Percentiles rank a stretch among this genome's conserved stretches.
phyloP scores from a whole-genome alignment of 306 rosid genomes.

The Ceratonia siliqua region DNA sequence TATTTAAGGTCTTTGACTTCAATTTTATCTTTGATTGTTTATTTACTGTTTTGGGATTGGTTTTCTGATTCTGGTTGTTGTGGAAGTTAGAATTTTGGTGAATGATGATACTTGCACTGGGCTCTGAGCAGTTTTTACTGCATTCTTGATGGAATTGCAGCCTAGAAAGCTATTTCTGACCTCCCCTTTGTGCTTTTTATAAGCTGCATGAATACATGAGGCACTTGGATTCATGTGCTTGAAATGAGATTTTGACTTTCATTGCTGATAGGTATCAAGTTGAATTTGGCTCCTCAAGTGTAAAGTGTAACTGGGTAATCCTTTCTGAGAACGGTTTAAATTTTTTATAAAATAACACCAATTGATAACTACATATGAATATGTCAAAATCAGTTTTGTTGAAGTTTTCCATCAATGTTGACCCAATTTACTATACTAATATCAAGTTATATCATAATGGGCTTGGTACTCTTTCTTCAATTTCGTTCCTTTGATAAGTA shows the following conservation, averaged over 20 bases:
- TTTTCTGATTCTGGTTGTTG: background rate
- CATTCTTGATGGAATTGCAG: slow-evolving; percentile 40
- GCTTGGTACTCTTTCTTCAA: background rate
- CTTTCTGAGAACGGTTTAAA: too few species aligned
- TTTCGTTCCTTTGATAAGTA: background rate
- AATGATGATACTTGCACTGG: slow-evolving; percentile 47
- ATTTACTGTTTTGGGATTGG: background rate
- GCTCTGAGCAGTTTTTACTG: slow-evolving; percentile 42
- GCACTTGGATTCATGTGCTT: background rate
- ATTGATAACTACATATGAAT: too few species aligned
- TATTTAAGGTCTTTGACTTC: background rate
- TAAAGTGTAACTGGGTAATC: too few species aligned
- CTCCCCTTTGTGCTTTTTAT: too few species aligned
- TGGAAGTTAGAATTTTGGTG: background rate
- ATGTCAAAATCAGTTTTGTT: too few species aligned
- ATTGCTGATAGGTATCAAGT: background rate
- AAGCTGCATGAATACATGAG: background rate
- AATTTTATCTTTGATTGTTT: background rate
- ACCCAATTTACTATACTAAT: too few species aligned
- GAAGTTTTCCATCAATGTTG: too few species aligned
- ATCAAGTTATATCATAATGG: background rate
- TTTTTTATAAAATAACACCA: too few species aligned
- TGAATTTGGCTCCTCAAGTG: too few species aligned
- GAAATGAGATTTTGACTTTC: background rate
- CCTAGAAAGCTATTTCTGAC: slow-evolving; percentile 45